A percentile compares a stretch with the other conserved stretches of the same genome.
Conservation (phyloP, 2,329 filamentous ascomycete genomes). For the Scedosporium boydii region DNA sequence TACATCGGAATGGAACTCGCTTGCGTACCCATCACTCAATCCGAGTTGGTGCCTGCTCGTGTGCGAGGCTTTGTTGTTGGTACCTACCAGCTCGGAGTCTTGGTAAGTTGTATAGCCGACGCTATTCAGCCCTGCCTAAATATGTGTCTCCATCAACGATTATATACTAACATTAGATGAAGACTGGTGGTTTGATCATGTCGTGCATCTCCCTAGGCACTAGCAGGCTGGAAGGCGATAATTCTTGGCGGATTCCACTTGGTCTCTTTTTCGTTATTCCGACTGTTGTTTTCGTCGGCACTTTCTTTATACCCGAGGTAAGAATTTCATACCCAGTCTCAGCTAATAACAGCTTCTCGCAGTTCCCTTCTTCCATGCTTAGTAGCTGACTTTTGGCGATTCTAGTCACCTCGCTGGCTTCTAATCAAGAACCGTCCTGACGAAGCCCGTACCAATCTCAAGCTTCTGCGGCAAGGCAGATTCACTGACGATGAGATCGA, state of each 20-base stretch:
- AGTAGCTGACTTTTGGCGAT: too few relatives aligned
- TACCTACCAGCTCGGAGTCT: constrained; percentile 19
- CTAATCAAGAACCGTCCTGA: constrained; percentile 16
- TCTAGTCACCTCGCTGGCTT: constrained; percentile 20
- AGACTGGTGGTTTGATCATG: constrained; percentile 14
- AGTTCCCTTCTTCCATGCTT: too few relatives aligned
- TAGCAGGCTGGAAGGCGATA: constrained; percentile 17
- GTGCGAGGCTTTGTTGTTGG: constrained; percentile 21
- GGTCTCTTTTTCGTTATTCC: constrained; percentile 25
- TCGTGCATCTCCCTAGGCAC: constrained; percentile 18
- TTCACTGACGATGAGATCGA: constrained; percentile 16
- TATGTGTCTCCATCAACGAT: too few relatives aligned
- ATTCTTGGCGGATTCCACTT: constrained; percentile 23
- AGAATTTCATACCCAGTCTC: too few relatives aligned
- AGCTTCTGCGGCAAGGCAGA: constrained; percentile 14
- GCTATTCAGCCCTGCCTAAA: too few relatives aligned
- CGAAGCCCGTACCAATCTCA: constrained; percentile 18
- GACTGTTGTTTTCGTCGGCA: constrained; percentile 14
- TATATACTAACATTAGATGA: background rate
- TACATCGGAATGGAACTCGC: constrained; percentile 30
- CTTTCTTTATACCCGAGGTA: constrained; percentile 20
- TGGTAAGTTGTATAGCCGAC: constrained; percentile 6
- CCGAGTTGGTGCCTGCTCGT: constrained; percentile 20
- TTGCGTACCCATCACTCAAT: constrained; percentile 22
- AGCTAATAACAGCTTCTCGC: too few relatives aligned